Evolutionary conservation across 2,329 filamentous ascomycete species (phyloP).

Genomic region (Chalaropsis thielavioides): DNA sequence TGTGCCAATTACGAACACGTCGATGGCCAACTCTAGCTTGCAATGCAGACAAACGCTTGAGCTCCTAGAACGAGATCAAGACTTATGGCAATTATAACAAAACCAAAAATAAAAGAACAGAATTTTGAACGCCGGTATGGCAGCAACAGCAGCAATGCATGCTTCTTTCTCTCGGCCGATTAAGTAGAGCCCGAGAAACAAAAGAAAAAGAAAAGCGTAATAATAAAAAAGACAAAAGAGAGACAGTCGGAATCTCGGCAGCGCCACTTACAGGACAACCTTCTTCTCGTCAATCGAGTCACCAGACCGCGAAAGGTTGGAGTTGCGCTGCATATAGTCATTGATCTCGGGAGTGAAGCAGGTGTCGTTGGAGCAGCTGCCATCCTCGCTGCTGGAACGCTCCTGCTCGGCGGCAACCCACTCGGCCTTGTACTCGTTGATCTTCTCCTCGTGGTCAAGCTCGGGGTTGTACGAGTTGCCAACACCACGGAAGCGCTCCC

Average conservation of each 20-base stretch:
- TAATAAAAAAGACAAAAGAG: not conserved
- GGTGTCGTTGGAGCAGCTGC: slow-evolving; percentile 24
- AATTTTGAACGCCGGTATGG: not conserved
- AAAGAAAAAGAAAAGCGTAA: slow-evolving; percentile 3
- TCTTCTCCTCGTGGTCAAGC: slow-evolving; percentile 68
- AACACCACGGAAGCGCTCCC: slow-evolving; percentile 67
- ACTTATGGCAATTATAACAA: not conserved
- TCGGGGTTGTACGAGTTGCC: slow-evolving; percentile 74
- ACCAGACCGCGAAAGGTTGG: not conserved
- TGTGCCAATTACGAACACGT: not conserved
- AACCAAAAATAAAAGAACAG: not conserved
- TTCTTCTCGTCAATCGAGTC: slow-evolving; percentile 14
- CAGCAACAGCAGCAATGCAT: not conserved
- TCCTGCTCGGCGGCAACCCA: slow-evolving; percentile 40
- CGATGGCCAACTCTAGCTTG: not conserved
- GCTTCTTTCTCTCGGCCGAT: too few species aligned
- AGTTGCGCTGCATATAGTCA: slow-evolving; percentile 14
- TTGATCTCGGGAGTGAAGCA: slow-evolving; percentile 15
- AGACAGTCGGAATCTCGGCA: not conserved
- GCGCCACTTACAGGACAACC: not conserved
- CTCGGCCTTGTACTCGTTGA: slow-evolving; percentile 61
- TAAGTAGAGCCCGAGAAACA: not conserved
- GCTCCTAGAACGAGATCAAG: not conserved
- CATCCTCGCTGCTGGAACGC: slow-evolving; percentile 33
- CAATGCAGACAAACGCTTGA: not conserved